Evolutionary conservation across 1,284 basidiomycete species (phyloP).

Genomic region (Melampsora medusae): DNA sequence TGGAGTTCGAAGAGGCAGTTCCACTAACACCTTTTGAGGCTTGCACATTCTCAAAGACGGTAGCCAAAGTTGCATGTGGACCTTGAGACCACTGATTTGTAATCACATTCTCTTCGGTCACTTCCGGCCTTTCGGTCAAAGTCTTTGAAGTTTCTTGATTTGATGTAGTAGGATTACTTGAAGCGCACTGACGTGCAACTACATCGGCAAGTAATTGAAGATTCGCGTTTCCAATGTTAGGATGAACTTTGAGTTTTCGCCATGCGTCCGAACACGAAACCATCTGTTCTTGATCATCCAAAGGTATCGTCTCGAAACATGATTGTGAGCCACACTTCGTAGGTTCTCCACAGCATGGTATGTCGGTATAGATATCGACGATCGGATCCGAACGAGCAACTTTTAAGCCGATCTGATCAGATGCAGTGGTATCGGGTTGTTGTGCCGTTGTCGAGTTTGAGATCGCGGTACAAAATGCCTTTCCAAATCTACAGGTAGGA

Average conservation of each 20-base stretch:
- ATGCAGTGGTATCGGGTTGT: conserved; percentile 2
- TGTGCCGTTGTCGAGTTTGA: conserved; percentile 21
- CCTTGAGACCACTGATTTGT: conserved; percentile 21
- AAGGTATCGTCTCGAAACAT: conserved; percentile 45
- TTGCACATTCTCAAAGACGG: conserved; percentile 40
- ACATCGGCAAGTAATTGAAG: conserved; percentile 53
- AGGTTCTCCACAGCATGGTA: conserved; percentile 51
- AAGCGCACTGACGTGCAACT: conserved; percentile 46
- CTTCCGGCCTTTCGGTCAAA: not conserved
- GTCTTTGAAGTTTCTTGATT: not conserved
- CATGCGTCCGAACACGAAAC: conserved; percentile 50
- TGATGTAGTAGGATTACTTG: not conserved
- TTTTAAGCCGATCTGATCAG: not conserved
- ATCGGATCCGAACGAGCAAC: conserved; percentile 25
- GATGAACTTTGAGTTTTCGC: conserved; percentile 49
- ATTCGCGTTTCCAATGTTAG: conserved; percentile 51
- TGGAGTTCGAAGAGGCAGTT: conserved; percentile 1
- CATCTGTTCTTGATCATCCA: conserved; percentile 44
- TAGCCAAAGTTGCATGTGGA: conserved; percentile 29
- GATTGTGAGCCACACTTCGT: conserved; percentile 48
- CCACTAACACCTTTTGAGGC: not conserved
- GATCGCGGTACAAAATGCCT: conserved; percentile 41
- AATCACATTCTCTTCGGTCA: not conserved
- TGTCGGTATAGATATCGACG: conserved; percentile 47
- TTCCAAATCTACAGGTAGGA: conserved; percentile 23